Evolutionary conservation across 2,329 filamentous ascomycete species (phyloP).

Genomic region (Lecanoromycetidae sp.): DNA sequence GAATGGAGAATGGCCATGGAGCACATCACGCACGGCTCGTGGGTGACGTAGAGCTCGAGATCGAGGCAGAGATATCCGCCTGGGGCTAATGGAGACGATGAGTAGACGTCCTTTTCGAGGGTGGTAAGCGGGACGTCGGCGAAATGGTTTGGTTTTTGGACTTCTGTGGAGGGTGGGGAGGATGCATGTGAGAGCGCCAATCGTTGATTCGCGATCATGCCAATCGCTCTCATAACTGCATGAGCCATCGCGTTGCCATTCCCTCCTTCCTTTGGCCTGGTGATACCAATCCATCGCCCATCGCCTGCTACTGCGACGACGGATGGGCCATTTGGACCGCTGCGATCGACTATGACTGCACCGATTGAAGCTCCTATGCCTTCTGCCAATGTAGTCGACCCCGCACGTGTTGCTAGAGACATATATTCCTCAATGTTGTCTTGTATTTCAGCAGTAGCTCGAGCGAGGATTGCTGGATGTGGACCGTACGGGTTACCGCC

Average conservation of each 20-base stretch:
- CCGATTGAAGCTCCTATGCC: constrained; percentile 59
- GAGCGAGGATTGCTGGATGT: constrained; percentile 61
- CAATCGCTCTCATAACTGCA: constrained; percentile 64
- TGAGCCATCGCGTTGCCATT: constrained; percentile 62
- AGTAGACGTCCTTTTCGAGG: constrained; percentile 10
- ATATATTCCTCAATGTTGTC: constrained; percentile 54
- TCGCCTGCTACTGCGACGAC: constrained; percentile 66
- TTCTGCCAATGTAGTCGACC: constrained; percentile 43
- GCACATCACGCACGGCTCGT: constrained; percentile 94
- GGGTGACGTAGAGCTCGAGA: constrained; percentile 84
- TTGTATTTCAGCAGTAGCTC: constrained; percentile 57
- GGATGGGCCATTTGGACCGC: constrained; percentile 31
- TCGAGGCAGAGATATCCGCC: constrained; percentile 91
- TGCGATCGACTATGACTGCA: constrained; percentile 62
- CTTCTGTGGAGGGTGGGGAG: background rate
- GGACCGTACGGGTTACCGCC: constrained; percentile 80
- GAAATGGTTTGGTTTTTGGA: background rate
- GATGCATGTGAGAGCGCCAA: constrained; percentile 17
- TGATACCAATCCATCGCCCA: constrained; percentile 45
- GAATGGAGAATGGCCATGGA: constrained; percentile 94
- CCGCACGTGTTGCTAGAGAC: constrained; percentile 53
- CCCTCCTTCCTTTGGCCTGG: constrained; percentile 38
- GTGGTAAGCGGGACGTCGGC: constrained; percentile 13
- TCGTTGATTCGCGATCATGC: constrained; percentile 59
- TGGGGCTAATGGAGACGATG: constrained; percentile 20